Base-by-base conservation (phyloP, 1,139 yeast species). In the Arxiozyma bovina region DNA sequence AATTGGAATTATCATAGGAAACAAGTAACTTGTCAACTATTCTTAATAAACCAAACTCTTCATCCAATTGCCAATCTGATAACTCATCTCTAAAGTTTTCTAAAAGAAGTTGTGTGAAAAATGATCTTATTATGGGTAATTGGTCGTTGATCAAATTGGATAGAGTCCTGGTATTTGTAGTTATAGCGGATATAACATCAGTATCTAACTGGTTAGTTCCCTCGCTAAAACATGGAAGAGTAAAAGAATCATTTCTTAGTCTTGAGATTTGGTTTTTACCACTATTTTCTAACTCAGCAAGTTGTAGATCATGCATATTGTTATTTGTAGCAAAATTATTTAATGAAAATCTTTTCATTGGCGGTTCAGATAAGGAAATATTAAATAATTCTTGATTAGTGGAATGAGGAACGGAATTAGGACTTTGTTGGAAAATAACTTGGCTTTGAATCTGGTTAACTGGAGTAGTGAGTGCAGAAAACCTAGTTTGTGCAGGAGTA, bases 1-100 rank as follows among this genome's bases (percentile, higher is more conserved):
- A 67, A 0, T 34, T 54, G 1, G 50, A 44, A 1, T 58, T 58
- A 50, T 62, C 63, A 7, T 49, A 49, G 1, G 69, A 64, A 9
- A 65, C 57, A 53, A 59, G 51, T 27, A 69, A 59, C 21, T 52
- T 55, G 51, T 69, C 71, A 0, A 67, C 65, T 25, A 67, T 45
- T 44, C 71, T 54, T 41, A 69, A 52, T 27, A 65, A 53, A 1
- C 72, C 72, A 52, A 58, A 67, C 30, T 56, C 52, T 12, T 62
- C 59, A 53, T 69, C 70, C 22, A 66, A 45, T 45, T 61, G 53
- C 62, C 65, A 62, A 45, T 56, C 61, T 1, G 50, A 34, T 20
- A 64, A 41, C 2, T 48, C 25, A 15, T 53, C 46, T 8, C 58
- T 53, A 51, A 61, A 64, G 40, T 55, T 61, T 22, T 52, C 57